phyloP scores from a whole-genome alignment of 2,329 filamentous ascomycete species.

The Seiridium cupressi region DNA sequence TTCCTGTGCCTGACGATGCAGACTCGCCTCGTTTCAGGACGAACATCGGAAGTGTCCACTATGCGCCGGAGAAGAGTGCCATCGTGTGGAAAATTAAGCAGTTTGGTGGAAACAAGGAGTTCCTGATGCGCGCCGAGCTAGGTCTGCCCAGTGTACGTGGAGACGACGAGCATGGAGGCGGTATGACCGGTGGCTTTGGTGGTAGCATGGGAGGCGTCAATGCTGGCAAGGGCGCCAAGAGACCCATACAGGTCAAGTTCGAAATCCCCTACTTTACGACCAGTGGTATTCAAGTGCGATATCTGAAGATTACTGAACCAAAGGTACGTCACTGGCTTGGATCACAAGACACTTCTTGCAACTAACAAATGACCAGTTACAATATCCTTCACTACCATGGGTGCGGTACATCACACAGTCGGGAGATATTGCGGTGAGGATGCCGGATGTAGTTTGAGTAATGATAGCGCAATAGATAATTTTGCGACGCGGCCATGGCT shows the following conservation, averaged over 20 bases:
- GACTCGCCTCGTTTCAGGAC: conserved; percentile 95
- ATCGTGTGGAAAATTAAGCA: conserved; percentile 99
- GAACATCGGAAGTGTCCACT: conserved; percentile 96
- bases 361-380: conserved; percentile 57
- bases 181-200: conserved; percentile 96
- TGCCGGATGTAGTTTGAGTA: conserved; percentile 78
- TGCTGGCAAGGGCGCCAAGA: conserved; percentile 82
- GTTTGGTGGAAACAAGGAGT: conserved; percentile 97
- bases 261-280: conserved; percentile 99
- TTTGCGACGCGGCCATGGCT: not conserved
- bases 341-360: not conserved
- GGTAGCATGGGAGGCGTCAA: conserved; percentile 92
- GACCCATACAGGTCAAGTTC: conserved; percentile 98
- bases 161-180: conserved; percentile 91
- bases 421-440: conserved; percentile 89
- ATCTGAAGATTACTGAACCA: conserved; percentile 98
- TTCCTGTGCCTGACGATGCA: conserved; percentile 95
- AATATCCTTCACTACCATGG: conserved; percentile 98
- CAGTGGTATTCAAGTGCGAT: conserved; percentile 95
- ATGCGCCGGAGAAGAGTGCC: conserved; percentile 93
- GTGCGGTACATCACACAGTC: conserved; percentile 98
- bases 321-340: conserved; percentile 64
- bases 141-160: conserved; percentile 91
- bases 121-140: conserved; percentile 95
- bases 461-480: not conserved